Evolutionary conservation across 192 early-diverging fungal genomes (phyloP).

Genomic region (Coemansia guatemalensis): DNA sequence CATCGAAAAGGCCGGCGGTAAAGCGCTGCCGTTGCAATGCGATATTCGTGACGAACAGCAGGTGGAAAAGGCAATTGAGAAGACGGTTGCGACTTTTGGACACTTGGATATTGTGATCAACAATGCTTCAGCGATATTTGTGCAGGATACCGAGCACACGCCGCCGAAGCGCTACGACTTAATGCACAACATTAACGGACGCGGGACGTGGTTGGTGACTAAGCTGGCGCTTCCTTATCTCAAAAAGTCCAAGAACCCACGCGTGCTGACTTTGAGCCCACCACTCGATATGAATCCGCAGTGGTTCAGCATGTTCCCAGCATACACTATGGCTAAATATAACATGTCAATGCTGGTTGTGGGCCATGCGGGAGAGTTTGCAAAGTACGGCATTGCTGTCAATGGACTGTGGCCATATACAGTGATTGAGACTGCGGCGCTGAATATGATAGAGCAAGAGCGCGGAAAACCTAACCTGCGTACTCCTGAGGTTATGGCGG

Average conservation of each 20-base stretch:
- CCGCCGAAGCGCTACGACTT: constrained; percentile 67
- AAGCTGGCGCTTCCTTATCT: constrained; percentile 68
- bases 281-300: constrained; percentile 49
- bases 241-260: constrained; percentile 69
- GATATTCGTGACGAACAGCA: constrained; percentile 83
- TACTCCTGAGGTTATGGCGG: constrained; percentile 70
- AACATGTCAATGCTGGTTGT: constrained; percentile 77
- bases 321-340: constrained; percentile 70
- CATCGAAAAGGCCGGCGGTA: constrained; percentile 72
- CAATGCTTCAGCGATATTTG: constrained; percentile 73
- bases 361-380: constrained; percentile 72
- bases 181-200: constrained; percentile 76
- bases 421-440: constrained; percentile 71
- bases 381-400: constrained; percentile 65
- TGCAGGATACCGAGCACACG: constrained; percentile 61
- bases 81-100: constrained; percentile 69
- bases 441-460: constrained; percentile 22
- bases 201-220: constrained; percentile 79
- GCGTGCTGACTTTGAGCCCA: constrained; percentile 72
- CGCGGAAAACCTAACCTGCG: constrained; percentile 11
- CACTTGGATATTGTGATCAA: constrained; percentile 85
- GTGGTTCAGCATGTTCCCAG: constrained; percentile 70
- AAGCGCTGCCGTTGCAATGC: constrained; percentile 76
- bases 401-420: constrained; percentile 80
- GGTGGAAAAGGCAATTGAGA: constrained; percentile 64